Evolutionary conservation across 805 yeast genomes (phyloP).

Genomic region (Ogataea corticis): DNA sequence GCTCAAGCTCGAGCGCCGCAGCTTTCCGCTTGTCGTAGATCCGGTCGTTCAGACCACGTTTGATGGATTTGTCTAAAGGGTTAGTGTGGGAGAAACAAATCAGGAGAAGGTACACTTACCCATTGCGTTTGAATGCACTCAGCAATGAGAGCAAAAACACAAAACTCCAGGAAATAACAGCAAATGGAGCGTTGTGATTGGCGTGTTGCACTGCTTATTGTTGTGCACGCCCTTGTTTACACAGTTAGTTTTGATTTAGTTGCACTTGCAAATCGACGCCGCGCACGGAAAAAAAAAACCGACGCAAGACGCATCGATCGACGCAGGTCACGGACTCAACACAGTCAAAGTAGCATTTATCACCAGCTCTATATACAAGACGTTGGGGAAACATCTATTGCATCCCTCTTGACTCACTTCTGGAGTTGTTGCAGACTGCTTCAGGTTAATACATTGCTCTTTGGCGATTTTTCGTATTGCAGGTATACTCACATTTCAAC

Average conservation of each 20-base stretch:
- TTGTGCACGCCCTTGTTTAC: not conserved
- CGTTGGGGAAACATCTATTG: not conserved
- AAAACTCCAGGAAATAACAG: too few species aligned
- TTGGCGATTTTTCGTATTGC: not conserved
- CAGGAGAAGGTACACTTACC: slow-evolving; percentile 11
- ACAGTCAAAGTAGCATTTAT: too few species aligned
- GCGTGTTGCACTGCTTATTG: too few species aligned
- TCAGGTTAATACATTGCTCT: slow-evolving; percentile 12
- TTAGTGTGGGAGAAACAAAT: not conserved
- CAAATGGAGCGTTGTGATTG: too few species aligned
- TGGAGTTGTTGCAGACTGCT: slow-evolving; percentile 21
- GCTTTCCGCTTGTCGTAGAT: slow-evolving; percentile 76
- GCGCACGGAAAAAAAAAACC: not conserved
- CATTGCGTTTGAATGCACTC: slow-evolving; percentile 2
- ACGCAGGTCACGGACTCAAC: not conserved
- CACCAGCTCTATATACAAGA: slow-evolving; percentile 3
- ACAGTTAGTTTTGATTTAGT: not conserved
- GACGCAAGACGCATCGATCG: slow-evolving; percentile 6
- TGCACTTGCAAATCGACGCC: not conserved
- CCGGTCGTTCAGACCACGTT: slow-evolving; percentile 69
- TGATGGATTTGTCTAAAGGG: slow-evolving; percentile 55
- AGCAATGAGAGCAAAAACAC: too few species aligned
- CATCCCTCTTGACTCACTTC: slow-evolving; percentile 5
- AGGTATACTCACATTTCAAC: slow-evolving; percentile 50
- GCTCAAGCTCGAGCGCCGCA: slow-evolving; percentile 78